Percentiles rank a stretch among this genome's conserved stretches.
Conservation (phyloP, 2,329 filamentous ascomycete genomes). For the Monosporascus sp. region DNA sequence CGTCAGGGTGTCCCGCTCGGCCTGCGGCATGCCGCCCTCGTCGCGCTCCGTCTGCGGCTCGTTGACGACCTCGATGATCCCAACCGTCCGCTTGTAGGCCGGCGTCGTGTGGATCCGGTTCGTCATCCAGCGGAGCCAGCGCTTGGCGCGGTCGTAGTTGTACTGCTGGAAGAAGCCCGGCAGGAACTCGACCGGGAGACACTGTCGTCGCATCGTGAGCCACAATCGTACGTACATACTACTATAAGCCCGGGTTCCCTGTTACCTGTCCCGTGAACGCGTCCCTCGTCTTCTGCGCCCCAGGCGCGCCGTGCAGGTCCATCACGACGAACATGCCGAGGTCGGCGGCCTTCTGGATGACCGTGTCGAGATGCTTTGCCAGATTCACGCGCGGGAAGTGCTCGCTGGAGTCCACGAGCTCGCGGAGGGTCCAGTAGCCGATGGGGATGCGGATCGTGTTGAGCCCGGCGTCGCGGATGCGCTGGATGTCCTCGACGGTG, state of each 20-base stretch:
- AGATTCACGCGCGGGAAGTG: conserved; percentile 45
- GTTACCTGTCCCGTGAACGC: conserved; percentile 31
- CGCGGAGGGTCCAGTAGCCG: conserved; percentile 51
- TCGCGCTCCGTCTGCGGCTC: conserved; percentile 33
- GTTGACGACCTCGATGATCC: conserved; percentile 44
- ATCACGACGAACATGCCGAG: conserved; percentile 40
- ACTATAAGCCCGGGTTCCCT: not conserved
- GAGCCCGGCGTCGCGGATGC: conserved; percentile 44
- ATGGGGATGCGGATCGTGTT: conserved; percentile 51
- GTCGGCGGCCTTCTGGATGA: conserved; percentile 27
- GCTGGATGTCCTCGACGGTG: conserved; percentile 40
- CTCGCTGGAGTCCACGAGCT: conserved; percentile 43
- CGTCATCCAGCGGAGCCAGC: conserved; percentile 41
- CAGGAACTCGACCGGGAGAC: conserved; percentile 5
- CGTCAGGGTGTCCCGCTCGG: conserved; percentile 21
- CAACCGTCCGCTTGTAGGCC: conserved; percentile 36
- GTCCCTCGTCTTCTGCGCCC: conserved; percentile 32
- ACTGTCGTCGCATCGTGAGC: conserved; percentile 3
- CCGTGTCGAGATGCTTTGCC: conserved; percentile 30
- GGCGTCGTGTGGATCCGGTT: conserved; percentile 33
- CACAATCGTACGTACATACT: not conserved
- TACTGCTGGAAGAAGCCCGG: conserved; percentile 41
- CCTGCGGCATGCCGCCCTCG: not conserved
- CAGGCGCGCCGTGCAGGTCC: conserved; percentile 36
- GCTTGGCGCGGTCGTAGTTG: conserved; percentile 39